Conservation (phyloP, 805 yeast genomes). For the Ogataea populi-albae region DNA sequence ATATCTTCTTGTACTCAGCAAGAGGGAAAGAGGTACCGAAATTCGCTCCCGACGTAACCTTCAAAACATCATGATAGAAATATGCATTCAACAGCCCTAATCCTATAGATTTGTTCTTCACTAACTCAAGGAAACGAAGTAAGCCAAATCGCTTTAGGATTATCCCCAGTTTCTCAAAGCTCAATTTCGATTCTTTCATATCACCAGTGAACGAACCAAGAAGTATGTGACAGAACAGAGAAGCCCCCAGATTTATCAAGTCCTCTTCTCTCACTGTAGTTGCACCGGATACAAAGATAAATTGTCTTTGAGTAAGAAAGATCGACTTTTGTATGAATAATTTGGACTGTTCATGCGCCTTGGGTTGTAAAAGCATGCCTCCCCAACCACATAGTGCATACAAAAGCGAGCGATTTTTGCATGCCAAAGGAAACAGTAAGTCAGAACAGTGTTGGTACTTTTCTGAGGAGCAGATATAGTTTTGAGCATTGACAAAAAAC, state of each 20-base stretch:
- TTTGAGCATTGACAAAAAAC: constrained; percentile 8
- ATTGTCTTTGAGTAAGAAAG: constrained; percentile 4
- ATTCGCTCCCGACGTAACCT: constrained; percentile 19
- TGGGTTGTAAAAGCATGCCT: constrained; percentile 7
- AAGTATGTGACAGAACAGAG: constrained; percentile 18
- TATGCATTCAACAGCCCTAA: constrained; percentile 21
- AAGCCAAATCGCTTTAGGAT: constrained; percentile 16
- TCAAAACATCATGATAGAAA: constrained; percentile 25
- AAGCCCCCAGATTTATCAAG: constrained; percentile 14
- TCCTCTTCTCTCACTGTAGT: constrained; percentile 6
- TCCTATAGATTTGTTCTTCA: constrained; percentile 10
- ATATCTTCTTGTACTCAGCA: constrained; percentile 16
- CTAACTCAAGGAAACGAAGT: constrained; percentile 6
- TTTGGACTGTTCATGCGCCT: constrained; percentile 5
- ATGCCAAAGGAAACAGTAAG: constrained; percentile 14
- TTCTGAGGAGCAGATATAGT: constrained; percentile 6
- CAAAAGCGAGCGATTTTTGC: constrained; percentile 7
- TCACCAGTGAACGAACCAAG: constrained; percentile 20
- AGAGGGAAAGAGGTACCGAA: constrained; percentile 24
- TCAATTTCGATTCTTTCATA: constrained; percentile 18
- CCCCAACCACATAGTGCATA: constrained; percentile 20
- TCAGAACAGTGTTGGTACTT: constrained; percentile 11
- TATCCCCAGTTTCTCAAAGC: constrained; percentile 17
- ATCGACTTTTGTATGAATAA: constrained; percentile 11
- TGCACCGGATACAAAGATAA: constrained; percentile 1